Evolutionary conservation across 805 yeast genomes (phyloP).

Genomic region (Jamesozyma gamospora): DNA sequence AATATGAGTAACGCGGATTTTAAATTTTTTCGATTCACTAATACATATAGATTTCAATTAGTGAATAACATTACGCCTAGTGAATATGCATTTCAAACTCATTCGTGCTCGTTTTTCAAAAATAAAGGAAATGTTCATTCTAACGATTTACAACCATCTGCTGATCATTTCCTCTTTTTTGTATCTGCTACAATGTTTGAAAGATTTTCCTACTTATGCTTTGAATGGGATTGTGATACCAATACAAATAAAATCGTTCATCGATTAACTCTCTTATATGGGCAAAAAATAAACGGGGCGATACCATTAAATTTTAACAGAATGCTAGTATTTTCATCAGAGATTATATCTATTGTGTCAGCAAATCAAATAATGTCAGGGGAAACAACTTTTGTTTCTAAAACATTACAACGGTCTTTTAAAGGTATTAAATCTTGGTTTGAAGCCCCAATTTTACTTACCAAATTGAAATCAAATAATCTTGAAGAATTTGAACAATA

Average conservation of each 20-base stretch:
- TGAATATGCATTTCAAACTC: slow-evolving; percentile 9
- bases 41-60: slow-evolving; percentile 10
- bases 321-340: slow-evolving; percentile 10
- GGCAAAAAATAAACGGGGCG: slow-evolving; percentile 10
- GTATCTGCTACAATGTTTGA: slow-evolving; percentile 11
- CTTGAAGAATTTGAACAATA: slow-evolving; percentile 4
- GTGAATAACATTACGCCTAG: slow-evolving; percentile 17
- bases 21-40: slow-evolving; percentile 17
- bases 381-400: slow-evolving; percentile 12
- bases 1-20: slow-evolving; percentile 9
- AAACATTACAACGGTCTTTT: slow-evolving; percentile 5
- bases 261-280: slow-evolving; percentile 17
- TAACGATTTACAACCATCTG: neutral
- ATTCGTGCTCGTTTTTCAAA: slow-evolving; percentile 10
- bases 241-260: slow-evolving; percentile 19
- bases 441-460: slow-evolving; percentile 13
- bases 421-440: slow-evolving; percentile 16
- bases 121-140: neutral
- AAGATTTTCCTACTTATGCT: slow-evolving; percentile 17
- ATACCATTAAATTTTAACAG: slow-evolving; percentile 15
- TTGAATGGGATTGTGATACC: slow-evolving; percentile 19
- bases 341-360: slow-evolving; percentile 11
- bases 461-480: slow-evolving; percentile 8
- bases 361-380: slow-evolving; percentile 27
- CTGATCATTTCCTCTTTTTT: slow-evolving; percentile 13